Percentiles rank a stretch among this genome's conserved stretches.
phyloP scores from a whole-genome alignment of 176 grass and related monocot species.

The Chloris gayana region DNA sequence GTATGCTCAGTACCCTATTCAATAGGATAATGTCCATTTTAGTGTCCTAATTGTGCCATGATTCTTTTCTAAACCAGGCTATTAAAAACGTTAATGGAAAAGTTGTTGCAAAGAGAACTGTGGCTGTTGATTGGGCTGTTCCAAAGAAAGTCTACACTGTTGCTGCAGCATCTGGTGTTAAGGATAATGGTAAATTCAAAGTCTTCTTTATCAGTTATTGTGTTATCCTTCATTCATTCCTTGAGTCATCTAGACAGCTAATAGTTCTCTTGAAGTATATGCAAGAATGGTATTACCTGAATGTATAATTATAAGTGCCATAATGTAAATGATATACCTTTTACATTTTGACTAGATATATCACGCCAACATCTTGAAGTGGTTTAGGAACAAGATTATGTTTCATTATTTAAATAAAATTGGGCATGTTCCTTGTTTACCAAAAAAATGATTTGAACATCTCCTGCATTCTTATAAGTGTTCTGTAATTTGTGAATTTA shows the following conservation, averaged over 20 bases:
- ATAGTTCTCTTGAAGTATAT: conserved; percentile 11
- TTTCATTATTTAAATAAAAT: conserved; percentile 9
- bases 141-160: conserved; percentile 82
- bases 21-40: conserved; percentile 37
- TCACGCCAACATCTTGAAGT: not conserved
- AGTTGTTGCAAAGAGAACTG: conserved; percentile 72
- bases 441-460: conserved; percentile 4
- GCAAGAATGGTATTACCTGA: conserved; percentile 22
- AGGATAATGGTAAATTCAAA: conserved; percentile 58
- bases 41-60: conserved; percentile 18
- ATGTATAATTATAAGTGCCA: conserved; percentile 11
- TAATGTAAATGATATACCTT: not conserved
- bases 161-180: conserved; percentile 57
- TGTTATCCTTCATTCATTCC: not conserved
- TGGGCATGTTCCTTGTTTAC: not conserved
- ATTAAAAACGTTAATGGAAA: conserved; percentile 92
- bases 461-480: not conserved
- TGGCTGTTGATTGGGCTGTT: conserved; percentile 98
- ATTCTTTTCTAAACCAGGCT: conserved; percentile 61
- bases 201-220: conserved; percentile 4
- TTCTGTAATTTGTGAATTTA: conserved; percentile 26
- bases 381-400: conserved; percentile 10
- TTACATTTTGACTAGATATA: not conserved
- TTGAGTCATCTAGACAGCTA: not conserved
- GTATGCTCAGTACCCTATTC: conserved; percentile 52